These are phyloP conservation scores for Xerocomus potaroensis DNA, from an alignment of 768 basidiomycete genomes.

Conservation along the genomic window DNA sequence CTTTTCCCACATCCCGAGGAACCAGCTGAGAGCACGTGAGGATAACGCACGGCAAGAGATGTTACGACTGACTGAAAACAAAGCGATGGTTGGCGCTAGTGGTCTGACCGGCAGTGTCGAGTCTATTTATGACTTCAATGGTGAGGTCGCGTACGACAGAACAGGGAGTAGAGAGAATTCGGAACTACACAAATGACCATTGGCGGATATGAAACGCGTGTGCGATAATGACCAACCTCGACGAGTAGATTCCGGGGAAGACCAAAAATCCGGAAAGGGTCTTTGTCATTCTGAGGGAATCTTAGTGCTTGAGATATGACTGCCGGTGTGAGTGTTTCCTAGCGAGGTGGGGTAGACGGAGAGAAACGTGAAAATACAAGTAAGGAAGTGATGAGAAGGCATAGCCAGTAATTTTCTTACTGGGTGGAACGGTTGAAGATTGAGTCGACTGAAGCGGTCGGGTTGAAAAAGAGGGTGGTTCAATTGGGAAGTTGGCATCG, in stretches of 20 bases:
- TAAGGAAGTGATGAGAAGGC: background rate
- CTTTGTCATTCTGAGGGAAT: slow-evolving; percentile 42
- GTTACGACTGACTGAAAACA: slow-evolving; percentile 55
- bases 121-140: slow-evolving; percentile 44
- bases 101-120: slow-evolving; percentile 47
- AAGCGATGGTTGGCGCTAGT: slow-evolving; percentile 52
- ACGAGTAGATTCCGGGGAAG: slow-evolving; percentile 64
- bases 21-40: slow-evolving; percentile 49
- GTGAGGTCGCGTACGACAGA: slow-evolving; percentile 72
- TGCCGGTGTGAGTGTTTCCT: slow-evolving; percentile 32
- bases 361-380: background rate
- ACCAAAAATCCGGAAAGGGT: slow-evolving; percentile 62
- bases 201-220: background rate
- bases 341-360: background rate
- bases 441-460: slow-evolving; percentile 32
- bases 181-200: slow-evolving; percentile 43
- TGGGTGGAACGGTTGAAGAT: slow-evolving; percentile 41
- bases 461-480: slow-evolving; percentile 40
- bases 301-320: slow-evolving; percentile 44
- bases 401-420: slow-evolving; percentile 27
- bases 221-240: slow-evolving; percentile 51
- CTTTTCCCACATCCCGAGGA: slow-evolving; percentile 78
- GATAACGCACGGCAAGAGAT: background rate
- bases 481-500: slow-evolving; percentile 37
- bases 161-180: slow-evolving; percentile 64